Percentiles rank a stretch among this genome's conserved stretches.
phyloP scores from a whole-genome alignment of 176 grass and related monocot genomes.

The Musa acuminata region DNA sequence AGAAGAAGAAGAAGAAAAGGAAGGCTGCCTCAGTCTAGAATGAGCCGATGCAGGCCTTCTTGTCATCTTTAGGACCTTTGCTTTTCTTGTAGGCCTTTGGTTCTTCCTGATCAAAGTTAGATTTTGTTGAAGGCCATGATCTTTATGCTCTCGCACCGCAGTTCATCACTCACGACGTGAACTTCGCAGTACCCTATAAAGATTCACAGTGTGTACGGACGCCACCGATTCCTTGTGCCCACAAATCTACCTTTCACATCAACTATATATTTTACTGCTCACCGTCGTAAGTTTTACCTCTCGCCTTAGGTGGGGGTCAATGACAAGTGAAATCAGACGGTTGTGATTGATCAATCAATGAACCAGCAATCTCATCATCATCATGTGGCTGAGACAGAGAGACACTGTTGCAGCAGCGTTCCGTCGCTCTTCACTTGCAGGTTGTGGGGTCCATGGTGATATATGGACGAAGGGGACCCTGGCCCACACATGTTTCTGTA shows the following conservation, averaged over 20 bases:
- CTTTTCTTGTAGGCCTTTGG: background rate
- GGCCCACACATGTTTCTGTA: background rate
- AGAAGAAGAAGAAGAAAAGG: background rate
- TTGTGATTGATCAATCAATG: background rate
- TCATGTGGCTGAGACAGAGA: background rate
- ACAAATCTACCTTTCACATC: background rate
- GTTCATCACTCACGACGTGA: background rate
- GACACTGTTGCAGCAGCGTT: background rate
- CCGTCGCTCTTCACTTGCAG: background rate
- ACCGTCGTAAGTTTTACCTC: background rate
- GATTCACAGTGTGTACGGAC: background rate
- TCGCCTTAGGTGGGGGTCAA: background rate
- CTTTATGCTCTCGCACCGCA: background rate
- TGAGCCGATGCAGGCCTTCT: no score
- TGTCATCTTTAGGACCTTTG: no score
- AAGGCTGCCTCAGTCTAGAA: no score
- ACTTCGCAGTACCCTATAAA: background rate
- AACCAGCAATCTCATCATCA: background rate
- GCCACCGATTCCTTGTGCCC: background rate
- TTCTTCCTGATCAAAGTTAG: background rate
- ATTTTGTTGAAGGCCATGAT: background rate
- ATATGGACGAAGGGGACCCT: background rate
- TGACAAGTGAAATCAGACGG: background rate
- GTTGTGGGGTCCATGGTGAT: background rate
- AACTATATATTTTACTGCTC: background rate